phyloP scores from a whole-genome alignment of 257 asterid species.

The Solanum microdontum region DNA sequence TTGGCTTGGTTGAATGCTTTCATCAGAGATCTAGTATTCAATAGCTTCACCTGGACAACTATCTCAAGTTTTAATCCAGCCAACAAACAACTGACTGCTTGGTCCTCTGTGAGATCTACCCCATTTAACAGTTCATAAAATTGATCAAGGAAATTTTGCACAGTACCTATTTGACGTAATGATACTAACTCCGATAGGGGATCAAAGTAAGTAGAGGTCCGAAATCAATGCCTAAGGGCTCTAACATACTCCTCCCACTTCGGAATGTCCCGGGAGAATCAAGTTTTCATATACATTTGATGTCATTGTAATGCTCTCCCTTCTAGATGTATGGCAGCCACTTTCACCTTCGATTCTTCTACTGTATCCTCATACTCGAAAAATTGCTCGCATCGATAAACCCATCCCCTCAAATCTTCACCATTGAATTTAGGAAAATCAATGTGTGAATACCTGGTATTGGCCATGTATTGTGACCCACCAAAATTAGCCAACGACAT shows the following conservation, averaged over 20 bases:
- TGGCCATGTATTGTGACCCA: too few relatives aligned
- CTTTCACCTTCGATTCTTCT: not conserved
- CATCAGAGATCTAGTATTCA: too few relatives aligned
- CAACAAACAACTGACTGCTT: too few relatives aligned
- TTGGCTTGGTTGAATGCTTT: too few relatives aligned
- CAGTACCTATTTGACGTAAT: not conserved
- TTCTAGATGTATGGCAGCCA: too few relatives aligned
- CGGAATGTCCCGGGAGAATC: not conserved
- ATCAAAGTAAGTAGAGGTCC: not conserved
- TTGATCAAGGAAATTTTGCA: not conserved
- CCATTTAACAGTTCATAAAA: too few relatives aligned
- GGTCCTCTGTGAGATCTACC: too few relatives aligned
- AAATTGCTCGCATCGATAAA: not conserved
- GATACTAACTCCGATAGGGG: not conserved
- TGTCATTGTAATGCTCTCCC: not conserved
- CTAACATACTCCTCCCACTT: not conserved
- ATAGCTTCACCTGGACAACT: too few relatives aligned
- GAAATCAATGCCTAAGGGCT: not conserved
- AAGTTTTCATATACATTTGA: not conserved
- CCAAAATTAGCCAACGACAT: too few relatives aligned
- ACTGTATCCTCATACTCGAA: not conserved
- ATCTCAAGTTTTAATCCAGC: too few relatives aligned
- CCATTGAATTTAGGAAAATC: not conserved
- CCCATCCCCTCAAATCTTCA: not conserved
- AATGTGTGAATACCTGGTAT: not conserved